Evolutionary conservation across 306 rosid species (phyloP).

Genomic region (Senna tora): DNA sequence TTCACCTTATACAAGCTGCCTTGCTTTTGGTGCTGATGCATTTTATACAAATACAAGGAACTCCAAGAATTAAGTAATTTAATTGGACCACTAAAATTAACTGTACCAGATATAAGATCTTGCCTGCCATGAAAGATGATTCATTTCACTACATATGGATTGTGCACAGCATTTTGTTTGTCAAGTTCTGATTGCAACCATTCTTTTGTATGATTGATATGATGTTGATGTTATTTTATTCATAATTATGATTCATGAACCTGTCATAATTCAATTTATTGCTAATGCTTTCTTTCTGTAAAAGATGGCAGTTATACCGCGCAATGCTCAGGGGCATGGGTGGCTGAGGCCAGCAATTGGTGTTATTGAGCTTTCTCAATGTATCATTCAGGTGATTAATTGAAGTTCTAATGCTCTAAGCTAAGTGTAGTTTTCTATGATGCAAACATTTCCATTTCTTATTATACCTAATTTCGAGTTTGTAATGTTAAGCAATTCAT

Average conservation of each 20-base stretch:
- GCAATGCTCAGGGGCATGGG: conserved; percentile 93
- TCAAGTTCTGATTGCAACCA: conserved; percentile 12
- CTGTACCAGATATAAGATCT: conserved; percentile 19
- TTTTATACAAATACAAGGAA: conserved; percentile 23
- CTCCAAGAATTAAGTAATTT: conserved; percentile 1
- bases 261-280: conserved; percentile 21
- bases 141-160: neutral
- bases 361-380: conserved; percentile 91
- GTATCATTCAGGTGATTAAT: conserved; percentile 80
- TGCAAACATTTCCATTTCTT: conserved; percentile 13
- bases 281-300: conserved; percentile 35
- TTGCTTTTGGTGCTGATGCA: conserved; percentile 27
- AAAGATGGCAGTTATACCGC: conserved; percentile 92
- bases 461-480: neutral
- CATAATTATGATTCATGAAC: conserved; percentile 5
- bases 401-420: neutral
- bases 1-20: conserved; percentile 11
- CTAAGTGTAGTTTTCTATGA: neutral
- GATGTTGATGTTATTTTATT: conserved; percentile 24
- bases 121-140: conserved; percentile 25
- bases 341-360: conserved; percentile 98
- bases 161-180: conserved; percentile 5
- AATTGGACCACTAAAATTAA: neutral
- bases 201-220: conserved; percentile 33
- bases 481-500: neutral